Percentiles rank a stretch among this genome's conserved stretches.
Evolutionary conservation across 192 early-diverging fungal genomes (phyloP).

Genomic region (Diversispora eburnea): DNA sequence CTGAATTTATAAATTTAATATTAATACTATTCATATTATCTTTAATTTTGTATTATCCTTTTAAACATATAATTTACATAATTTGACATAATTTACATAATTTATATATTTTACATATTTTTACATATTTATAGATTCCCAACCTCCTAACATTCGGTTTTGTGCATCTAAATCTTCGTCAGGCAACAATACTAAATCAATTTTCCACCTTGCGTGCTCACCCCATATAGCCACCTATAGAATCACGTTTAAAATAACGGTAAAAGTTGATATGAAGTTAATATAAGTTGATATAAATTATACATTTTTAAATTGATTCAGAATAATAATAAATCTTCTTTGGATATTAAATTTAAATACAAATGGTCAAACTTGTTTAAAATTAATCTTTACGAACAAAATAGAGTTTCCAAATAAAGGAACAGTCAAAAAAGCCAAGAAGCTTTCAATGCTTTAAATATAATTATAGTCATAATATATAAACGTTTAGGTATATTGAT

Average conservation of each 20-base stretch:
- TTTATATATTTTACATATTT: too few species aligned
- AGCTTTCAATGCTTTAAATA: too few species aligned
- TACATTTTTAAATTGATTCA: neutral
- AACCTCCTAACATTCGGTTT: conserved; percentile 1
- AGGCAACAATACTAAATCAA: conserved; percentile 11
- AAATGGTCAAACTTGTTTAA: too few species aligned
- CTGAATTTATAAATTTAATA: neutral
- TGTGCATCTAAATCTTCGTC: neutral
- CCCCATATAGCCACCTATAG: conserved; percentile 5
- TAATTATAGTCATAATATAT: neutral
- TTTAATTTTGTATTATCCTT: too few species aligned
- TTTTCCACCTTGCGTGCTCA: conserved; percentile 6
- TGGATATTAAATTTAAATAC: too few species aligned
- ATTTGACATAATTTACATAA: too few species aligned
- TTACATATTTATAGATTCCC: too few species aligned
- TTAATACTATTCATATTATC: too few species aligned
- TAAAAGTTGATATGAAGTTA: neutral
- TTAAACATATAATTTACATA: too few species aligned
- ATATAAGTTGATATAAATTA: neutral
- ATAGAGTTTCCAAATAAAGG: too few species aligned
- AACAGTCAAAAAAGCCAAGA: too few species aligned
- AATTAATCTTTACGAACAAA: too few species aligned
- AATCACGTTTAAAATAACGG: neutral
- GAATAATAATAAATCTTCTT: neutral
- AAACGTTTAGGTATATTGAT: neutral